phyloP scores from a whole-genome alignment of 805 yeast genomes.

The Monosporozyma aquatica region DNA sequence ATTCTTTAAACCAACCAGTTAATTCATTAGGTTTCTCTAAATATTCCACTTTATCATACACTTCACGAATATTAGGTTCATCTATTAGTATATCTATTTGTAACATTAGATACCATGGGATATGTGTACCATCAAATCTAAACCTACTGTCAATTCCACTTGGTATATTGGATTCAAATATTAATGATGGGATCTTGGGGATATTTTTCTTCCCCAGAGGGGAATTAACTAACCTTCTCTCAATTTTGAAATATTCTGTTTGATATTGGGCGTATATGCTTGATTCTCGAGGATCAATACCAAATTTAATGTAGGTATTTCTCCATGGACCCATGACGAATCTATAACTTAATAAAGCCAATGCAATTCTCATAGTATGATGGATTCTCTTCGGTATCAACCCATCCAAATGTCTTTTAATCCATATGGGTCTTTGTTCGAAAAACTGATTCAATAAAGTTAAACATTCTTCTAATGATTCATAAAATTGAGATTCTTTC shows the following conservation, averaged over 20 bases:
- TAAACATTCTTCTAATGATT: conserved; percentile 24
- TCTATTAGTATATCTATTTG: conserved; percentile 76
- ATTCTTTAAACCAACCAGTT: conserved; percentile 68
- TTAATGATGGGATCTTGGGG: conserved; percentile 25
- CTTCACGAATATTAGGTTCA: conserved; percentile 42
- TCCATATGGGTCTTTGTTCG: conserved; percentile 72
- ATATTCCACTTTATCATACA: conserved; percentile 40
- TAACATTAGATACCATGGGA: conserved; percentile 63
- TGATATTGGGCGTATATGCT: conserved; percentile 55
- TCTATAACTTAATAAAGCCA: conserved; percentile 77
- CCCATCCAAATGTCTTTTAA: conserved; percentile 58
- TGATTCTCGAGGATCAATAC: conserved; percentile 64
- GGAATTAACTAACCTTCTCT: conserved; percentile 20
- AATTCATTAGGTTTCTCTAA: conserved; percentile 36
- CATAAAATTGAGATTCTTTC: conserved; percentile 27
- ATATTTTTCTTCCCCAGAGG: conserved; percentile 24
- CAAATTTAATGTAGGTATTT: conserved; percentile 69
- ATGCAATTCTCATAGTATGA: conserved; percentile 53
- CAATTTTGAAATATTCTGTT: conserved; percentile 64
- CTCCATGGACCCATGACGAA: conserved; percentile 94
- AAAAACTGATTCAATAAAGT: conserved; percentile 38
- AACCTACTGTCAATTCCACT: conserved; percentile 38
- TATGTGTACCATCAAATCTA: conserved; percentile 59
- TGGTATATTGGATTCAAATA: conserved; percentile 28
- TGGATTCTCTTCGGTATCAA: conserved; percentile 39